These are phyloP conservation scores for Carpinus fangiana DNA, from an alignment of 306 rosid species.

Conservation along the genomic window DNA sequence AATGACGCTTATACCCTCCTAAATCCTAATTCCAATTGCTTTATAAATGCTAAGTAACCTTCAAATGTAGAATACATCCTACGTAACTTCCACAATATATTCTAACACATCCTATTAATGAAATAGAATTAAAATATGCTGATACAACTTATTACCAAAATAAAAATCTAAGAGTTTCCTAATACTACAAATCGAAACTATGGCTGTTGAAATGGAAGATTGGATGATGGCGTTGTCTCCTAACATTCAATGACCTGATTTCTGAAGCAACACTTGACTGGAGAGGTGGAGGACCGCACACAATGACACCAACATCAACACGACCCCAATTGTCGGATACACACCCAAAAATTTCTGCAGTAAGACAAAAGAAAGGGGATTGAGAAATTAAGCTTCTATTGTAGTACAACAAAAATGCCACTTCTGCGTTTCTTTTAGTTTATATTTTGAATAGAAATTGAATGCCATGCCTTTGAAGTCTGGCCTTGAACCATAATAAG, in stretches of 20 bases:
- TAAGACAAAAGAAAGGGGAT: neutral
- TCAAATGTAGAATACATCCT: too few relatives aligned
- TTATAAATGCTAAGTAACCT: too few relatives aligned
- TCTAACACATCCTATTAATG: too few relatives aligned
- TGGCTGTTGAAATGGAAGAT: slow-evolving; percentile 91
- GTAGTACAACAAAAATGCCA: neutral
- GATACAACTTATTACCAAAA: too few relatives aligned
- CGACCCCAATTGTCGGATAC: slow-evolving; percentile 63
- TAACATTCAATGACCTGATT: slow-evolving; percentile 63
- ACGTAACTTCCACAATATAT: too few relatives aligned
- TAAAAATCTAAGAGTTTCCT: too few relatives aligned
- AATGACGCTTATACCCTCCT: too few relatives aligned
- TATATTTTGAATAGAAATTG: too few relatives aligned
- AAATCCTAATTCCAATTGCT: too few relatives aligned
- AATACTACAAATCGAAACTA: slow-evolving; percentile 77
- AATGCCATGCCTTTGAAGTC: slow-evolving; percentile 62
- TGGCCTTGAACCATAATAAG: slow-evolving; percentile 73
- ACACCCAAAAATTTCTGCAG: slow-evolving; percentile 63
- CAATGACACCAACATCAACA: slow-evolving; percentile 76
- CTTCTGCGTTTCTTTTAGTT: too few relatives aligned
- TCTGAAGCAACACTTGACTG: slow-evolving; percentile 77
- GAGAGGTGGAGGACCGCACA: slow-evolving; percentile 89
- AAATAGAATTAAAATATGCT: too few relatives aligned
- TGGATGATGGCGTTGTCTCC: slow-evolving; percentile 54
- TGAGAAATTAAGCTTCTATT: too few relatives aligned